Evolutionary conservation across 1,139 yeast species (phyloP), one percentile per base, ranked within the genome.

Genomic region (Yamadazyma dendronema): DNA sequence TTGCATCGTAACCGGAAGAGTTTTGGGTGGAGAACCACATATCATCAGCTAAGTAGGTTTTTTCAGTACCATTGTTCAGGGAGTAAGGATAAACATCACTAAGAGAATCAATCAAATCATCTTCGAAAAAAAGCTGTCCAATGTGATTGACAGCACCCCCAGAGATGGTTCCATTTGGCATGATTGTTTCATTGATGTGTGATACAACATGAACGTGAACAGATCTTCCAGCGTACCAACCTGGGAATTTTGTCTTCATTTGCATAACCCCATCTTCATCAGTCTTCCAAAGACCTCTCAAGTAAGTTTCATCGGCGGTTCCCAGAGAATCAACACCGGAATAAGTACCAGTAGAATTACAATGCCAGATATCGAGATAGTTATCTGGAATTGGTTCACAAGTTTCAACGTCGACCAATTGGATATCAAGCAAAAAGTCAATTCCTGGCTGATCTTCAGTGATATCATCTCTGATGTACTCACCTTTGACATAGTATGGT

Each of bases 281-380:
- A 28, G 32, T 33, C 13, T 23, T 23, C 5, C 4, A 28, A 14
- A 33, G 12, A 21, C 36, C 36, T 33, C 36, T 33, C 29, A 33
- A 28, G 13, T 21, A 33, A 6, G 32, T 33, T 15, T 13, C 9
- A 10, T 30, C 36, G 11, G 30, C 4, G 15, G 36, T 33, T n/a
- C 23, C 22, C 12, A 17, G 31, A 13, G 24, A 12, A 14, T 33
- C 36, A 5, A 34, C 37, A 4, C 37, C 37, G 6, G 37, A 34
- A 26, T 34, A 34, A 10, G 30, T 34, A 3, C 37, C 37, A 17
- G 37, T 29, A 7, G 37, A 21, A 17, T 34, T 34, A 25, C 37
- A 34, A 26, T 34, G 37, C 37, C 37, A 34, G 27, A 34, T 24
- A 26, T 34, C 37, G 26, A 34, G 23, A 15, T 30, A 34, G 30